Base-by-base conservation (phyloP, 1,284 basidiomycete species). In the Ganoderma meredithae region DNA sequence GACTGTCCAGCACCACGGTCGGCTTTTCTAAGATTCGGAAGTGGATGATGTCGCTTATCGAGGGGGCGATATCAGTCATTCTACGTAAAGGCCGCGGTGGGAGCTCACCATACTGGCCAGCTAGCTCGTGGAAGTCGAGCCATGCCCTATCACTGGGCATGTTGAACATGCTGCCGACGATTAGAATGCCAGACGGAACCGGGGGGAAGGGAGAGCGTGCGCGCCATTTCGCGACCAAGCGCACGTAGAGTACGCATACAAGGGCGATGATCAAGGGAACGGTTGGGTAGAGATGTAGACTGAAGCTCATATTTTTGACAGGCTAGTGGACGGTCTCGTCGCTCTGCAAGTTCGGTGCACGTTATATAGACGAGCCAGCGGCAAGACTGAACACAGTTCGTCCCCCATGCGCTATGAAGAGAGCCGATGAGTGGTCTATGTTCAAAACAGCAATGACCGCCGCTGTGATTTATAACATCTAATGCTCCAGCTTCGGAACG, bases 1-100 rank as follows among this genome's bases (percentile, higher is more conserved):
- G 39, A 15, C 66, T 69, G 3, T 66, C 69, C 33, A 73, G 36
- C 15, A 73, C 49, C 31, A 74, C 22, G 0, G 70, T 36, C 31
- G 40, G 25, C 8, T 59, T 31, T 0, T 63, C 65, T 3, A 65
- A 52, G 1, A 69, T 19, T 22, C 62, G 55, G 44, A 73, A 33
- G 36, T 66, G 33, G 22, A 56, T 19, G 10, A 31, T 12, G 12
- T 27, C 12, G 4, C 52, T 27, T 55, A 13, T 10, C 22, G 47
- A 36, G 7, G 36, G 36, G 36, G 9, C 3, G 1, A 36, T 9
- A 6, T 36, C 36, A 36, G 36, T 9, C 36, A 36, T 25, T 22
- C 25, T 12, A 49, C 22, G 22, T 12, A 9, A 19, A 7, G 17
- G 31, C 4, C 7, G 9, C 6, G 36, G 17, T 27, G 19, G 2